Percentiles rank a stretch among this genome's conserved stretches.
phyloP scores from a whole-genome alignment of 2,329 filamentous ascomycete species.

The Botrytis pseudocinerea region DNA sequence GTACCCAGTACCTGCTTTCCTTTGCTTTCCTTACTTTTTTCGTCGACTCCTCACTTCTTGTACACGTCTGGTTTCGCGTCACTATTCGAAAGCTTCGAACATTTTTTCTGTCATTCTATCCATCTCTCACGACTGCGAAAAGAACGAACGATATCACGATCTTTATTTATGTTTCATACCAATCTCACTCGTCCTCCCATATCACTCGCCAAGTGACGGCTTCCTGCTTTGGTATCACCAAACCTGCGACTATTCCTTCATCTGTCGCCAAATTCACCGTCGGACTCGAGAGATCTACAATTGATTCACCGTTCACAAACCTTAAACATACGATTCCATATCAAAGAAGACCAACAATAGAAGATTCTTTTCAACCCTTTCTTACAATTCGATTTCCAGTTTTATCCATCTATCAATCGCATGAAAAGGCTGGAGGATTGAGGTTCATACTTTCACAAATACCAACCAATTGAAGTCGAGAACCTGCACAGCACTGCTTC shows the following conservation, averaged over 20 bases:
- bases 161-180: constrained; percentile 18
- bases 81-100: not conserved
- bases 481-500: not conserved
- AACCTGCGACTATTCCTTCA: constrained; percentile 1
- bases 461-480: constrained; percentile 1
- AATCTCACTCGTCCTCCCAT: constrained; percentile 24
- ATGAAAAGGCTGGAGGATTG: constrained; percentile 2
- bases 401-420: not conserved
- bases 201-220: constrained; percentile 26
- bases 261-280: constrained; percentile 10
- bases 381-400: not conserved
- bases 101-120: constrained; percentile 8
- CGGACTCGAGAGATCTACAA: constrained; percentile 13
- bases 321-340: constrained; percentile 10
- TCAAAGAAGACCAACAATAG: not conserved
- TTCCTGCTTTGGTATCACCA: constrained; percentile 22
- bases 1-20: not conserved
- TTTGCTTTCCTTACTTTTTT: not conserved
- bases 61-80: constrained; percentile 6
- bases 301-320: constrained; percentile 17
- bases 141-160: constrained; percentile 16
- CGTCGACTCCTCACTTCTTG: not conserved
- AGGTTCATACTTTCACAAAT: not conserved
- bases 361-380: not conserved
- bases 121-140: constrained; percentile 7